phyloP scores from a whole-genome alignment of 2,329 filamentous ascomycete genomes.

The Penicillium sp. region DNA sequence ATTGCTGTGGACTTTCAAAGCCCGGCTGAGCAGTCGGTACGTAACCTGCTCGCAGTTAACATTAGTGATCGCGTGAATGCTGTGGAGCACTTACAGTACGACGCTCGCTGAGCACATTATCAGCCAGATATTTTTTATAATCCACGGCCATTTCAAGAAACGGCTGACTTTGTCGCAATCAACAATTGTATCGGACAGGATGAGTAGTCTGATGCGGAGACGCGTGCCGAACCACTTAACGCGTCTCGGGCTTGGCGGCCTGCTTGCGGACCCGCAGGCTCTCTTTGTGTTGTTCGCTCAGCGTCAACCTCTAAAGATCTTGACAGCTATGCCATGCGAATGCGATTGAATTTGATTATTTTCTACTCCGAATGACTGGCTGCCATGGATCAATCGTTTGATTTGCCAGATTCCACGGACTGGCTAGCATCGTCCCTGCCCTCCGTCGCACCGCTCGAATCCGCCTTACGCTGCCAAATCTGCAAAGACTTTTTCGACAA shows the following conservation, averaged over 20 bases:
- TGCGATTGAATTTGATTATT: not conserved
- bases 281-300: too few relatives aligned
- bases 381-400: conserved; percentile 34
- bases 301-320: not conserved
- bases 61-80: not conserved
- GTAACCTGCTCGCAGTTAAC: conserved; percentile 55
- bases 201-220: conserved; percentile 14
- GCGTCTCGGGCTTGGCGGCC: conserved; percentile 41
- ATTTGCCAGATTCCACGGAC: conserved; percentile 45
- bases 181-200: not conserved
- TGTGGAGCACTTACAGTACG: conserved; percentile 53
- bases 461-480: conserved; percentile 86
- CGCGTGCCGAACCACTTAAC: conserved; percentile 39
- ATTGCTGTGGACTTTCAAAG: conserved; percentile 78
- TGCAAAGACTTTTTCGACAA: conserved; percentile 97
- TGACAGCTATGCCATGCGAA: not conserved
- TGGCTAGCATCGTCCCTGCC: conserved; percentile 47
- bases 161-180: not conserved
- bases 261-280: not conserved
- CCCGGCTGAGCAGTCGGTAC: conserved; percentile 79
- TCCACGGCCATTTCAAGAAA: conserved; percentile 41
- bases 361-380: not conserved
- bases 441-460: conserved; percentile 59
- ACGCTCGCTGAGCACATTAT: conserved; percentile 71
- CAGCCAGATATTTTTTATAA: conserved; percentile 69